Percentiles rank a stretch among this genome's conserved stretches.
Evolutionary conservation across 2,329 filamentous ascomycete species (phyloP).

Genomic region (Fusarium globosum): DNA sequence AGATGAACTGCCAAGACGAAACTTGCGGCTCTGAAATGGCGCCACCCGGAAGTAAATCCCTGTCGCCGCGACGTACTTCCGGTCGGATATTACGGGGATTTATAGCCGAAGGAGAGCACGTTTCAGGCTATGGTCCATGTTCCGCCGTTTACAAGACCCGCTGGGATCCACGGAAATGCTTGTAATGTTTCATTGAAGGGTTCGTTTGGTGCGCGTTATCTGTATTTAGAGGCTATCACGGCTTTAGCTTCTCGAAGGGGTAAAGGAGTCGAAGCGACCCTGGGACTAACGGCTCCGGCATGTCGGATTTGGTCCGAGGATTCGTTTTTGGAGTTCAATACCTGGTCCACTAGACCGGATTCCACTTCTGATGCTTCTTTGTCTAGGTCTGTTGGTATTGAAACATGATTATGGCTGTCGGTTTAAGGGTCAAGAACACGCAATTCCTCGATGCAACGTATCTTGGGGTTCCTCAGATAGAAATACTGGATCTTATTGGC

Average conservation of each 20-base stretch:
- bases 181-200: not conserved
- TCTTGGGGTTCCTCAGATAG: fast-evolving
- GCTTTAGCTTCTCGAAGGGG: not conserved
- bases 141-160: not conserved
- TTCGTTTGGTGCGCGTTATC: not conserved
- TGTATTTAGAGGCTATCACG: not conserved
- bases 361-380: not conserved
- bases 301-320: not conserved
- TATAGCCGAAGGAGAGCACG: not conserved
- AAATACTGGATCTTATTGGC: fast-evolving
- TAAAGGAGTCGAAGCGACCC: not conserved
- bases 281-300: not conserved
- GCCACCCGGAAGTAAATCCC: not conserved
- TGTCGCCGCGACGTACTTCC: not conserved
- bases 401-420: not conserved
- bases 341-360: not conserved
- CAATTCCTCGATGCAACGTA: not conserved
- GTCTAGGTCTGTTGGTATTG: fast-evolving
- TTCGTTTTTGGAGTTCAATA: not conserved
- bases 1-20: constrained; percentile 7
- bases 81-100: not conserved
- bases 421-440: too few species aligned
- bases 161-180: not conserved
- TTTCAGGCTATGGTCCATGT: constrained; percentile 1
- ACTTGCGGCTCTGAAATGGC: constrained; percentile 1